A percentile compares a stretch with the other conserved stretches of the same genome.
Evolutionary conservation across 192 early-diverging fungal genomes (phyloP).

Genomic region (Linnemannia schmuckeri): DNA sequence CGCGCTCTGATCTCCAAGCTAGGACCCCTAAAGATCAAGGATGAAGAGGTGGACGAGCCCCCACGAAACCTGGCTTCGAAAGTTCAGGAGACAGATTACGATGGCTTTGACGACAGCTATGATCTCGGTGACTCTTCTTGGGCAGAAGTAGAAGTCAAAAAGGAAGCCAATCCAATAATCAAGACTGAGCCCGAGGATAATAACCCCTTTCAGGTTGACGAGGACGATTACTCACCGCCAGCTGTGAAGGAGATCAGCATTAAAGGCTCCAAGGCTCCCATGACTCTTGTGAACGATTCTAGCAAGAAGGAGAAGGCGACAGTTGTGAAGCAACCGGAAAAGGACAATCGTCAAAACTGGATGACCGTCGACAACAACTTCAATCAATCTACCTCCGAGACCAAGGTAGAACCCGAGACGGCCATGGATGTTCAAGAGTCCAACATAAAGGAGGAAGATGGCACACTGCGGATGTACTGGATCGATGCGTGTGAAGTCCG

Average conservation of each 20-base stretch:
- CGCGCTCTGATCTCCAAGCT: constrained; percentile 38
- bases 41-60: constrained; percentile 27
- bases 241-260: constrained; percentile 14
- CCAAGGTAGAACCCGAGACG: constrained; percentile 10
- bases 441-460: constrained; percentile 59
- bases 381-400: constrained; percentile 13
- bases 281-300: constrained; percentile 14
- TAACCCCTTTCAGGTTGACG: constrained; percentile 37
- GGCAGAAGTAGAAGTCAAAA: constrained; percentile 14
- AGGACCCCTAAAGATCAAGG: constrained; percentile 41
- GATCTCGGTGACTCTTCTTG: constrained; percentile 5
- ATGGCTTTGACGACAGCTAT: constrained; percentile 23
- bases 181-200: constrained; percentile 20
- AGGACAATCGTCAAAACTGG: constrained; percentile 25
- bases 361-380: constrained; percentile 35
- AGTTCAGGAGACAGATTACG: constrained; percentile 10
- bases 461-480: constrained; percentile 86
- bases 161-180: constrained; percentile 14
- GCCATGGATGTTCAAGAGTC: constrained; percentile 24
- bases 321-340: constrained; percentile 36
- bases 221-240: constrained; percentile 12
- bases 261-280: constrained; percentile 22
- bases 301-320: constrained; percentile 39
- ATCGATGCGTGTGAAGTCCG: constrained; percentile 90
- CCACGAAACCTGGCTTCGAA: constrained; percentile 14